Evolutionary conservation across 345 rosid species (phyloP).

Genomic region (Bretschneidera sinensis): DNA sequence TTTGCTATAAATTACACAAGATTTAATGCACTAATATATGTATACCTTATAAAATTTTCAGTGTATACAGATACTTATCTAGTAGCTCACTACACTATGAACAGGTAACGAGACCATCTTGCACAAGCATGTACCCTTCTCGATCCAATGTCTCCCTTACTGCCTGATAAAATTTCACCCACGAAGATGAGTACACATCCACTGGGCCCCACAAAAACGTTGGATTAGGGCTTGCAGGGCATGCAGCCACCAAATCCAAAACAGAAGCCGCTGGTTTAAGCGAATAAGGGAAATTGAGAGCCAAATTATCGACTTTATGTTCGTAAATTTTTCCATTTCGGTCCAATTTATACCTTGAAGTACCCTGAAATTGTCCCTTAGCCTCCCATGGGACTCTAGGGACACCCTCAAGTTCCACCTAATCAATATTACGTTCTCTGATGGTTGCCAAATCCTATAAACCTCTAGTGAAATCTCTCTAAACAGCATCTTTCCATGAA

Average conservation of each 20-base stretch:
- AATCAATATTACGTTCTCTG: slow-evolving; percentile 82
- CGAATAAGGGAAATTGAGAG: slow-evolving; percentile 76
- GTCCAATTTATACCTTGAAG: slow-evolving; percentile 83
- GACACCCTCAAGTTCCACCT: slow-evolving; percentile 92
- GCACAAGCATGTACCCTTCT: slow-evolving; percentile 32
- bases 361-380: slow-evolving; percentile 86
- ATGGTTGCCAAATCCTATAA: slow-evolving; percentile 91
- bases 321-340: slow-evolving; percentile 80
- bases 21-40: slow-evolving; percentile 7
- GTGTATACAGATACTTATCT: slow-evolving; percentile 17
- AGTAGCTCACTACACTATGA: slow-evolving; percentile 34
- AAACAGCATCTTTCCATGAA: slow-evolving; percentile 82
- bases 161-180: slow-evolving; percentile 64
- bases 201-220: slow-evolving; percentile 62
- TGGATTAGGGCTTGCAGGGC: slow-evolving; percentile 88
- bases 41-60: slow-evolving; percentile 12
- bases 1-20: slow-evolving; percentile 15
- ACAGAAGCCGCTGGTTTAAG: slow-evolving; percentile 73
- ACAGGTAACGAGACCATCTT: slow-evolving; percentile 53
- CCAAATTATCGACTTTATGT: slow-evolving; percentile 88
- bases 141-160: slow-evolving; percentile 56
- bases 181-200: slow-evolving; percentile 57
- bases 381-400: slow-evolving; percentile 99
- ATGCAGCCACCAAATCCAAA: slow-evolving; percentile 70
- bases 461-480: slow-evolving; percentile 79